Evolutionary conservation across 768 basidiomycete genomes (phyloP).

Genomic region (Suillus lakei): DNA sequence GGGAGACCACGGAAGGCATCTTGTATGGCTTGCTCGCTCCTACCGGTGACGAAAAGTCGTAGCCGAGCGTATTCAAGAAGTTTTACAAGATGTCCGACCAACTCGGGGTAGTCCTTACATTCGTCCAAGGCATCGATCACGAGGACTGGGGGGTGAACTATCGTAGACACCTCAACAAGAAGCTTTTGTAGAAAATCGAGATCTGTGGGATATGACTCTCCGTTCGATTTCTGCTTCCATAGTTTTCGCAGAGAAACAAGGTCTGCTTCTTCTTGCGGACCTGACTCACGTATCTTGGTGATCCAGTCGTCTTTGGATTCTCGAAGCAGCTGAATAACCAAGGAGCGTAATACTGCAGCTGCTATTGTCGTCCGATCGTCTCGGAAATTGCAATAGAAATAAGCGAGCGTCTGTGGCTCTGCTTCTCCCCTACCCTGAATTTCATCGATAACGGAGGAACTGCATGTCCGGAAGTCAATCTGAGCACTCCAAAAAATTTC

Average conservation of each 20-base stretch:
- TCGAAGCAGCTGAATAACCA: too few species aligned
- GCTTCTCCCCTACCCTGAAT: too few species aligned
- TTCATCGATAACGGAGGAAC: conserved; percentile 2
- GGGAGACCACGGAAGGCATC: conserved; percentile 1
- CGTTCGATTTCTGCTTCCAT: neutral
- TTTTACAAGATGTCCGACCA: neutral
- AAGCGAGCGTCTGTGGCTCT: too few species aligned
- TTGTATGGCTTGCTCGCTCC: neutral
- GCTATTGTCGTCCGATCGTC: too few species aligned
- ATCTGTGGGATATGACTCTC: neutral
- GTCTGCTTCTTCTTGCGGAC: neutral
- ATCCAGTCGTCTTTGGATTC: neutral
- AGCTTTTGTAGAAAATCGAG: neutral
- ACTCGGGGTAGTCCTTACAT: conserved; percentile 5
- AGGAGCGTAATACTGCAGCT: too few species aligned
- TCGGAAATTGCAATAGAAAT: conserved; percentile 27
- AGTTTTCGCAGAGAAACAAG: neutral
- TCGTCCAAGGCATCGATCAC: conserved; percentile 20
- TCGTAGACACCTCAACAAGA: neutral
- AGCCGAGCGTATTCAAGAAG: conserved; percentile 3
- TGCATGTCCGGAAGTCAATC: neutral
- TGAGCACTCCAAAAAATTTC: neutral
- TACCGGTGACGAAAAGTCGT: conserved; percentile 14
- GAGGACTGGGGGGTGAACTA: conserved; percentile 4
- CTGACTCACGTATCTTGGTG: neutral